These are phyloP conservation scores for Pythium brassicae DNA, from an alignment of 352 stramenopile species.

Conservation along the genomic window DNA sequence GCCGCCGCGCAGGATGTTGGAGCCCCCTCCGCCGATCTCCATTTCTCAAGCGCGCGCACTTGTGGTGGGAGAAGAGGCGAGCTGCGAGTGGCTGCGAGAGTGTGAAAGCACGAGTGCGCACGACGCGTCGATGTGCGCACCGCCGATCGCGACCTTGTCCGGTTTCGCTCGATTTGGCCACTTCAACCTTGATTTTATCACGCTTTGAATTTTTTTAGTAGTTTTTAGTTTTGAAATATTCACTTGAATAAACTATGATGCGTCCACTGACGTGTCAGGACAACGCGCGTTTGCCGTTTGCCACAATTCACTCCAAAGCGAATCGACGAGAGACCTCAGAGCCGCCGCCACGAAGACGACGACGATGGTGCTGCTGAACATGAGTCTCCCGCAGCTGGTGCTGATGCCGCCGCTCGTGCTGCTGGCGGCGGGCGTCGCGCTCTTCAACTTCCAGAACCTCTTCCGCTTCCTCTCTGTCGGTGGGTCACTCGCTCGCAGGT, in stretches of 20 bases:
- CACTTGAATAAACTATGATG: background rate
- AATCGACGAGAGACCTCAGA: background rate
- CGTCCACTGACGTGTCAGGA: background rate
- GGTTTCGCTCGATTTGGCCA: background rate
- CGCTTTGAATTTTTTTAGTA: background rate
- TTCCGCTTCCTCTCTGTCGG: conserved; percentile 62
- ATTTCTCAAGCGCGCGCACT: no score
- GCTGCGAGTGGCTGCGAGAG: background rate
- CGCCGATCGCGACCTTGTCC: background rate
- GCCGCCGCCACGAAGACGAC: background rate
- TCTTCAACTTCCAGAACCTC: conserved; percentile 81
- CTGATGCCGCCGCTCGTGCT: conserved; percentile 71
- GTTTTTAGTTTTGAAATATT: background rate
- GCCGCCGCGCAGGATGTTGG: conserved; percentile 76
- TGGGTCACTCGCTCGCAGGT: conserved; percentile 15
- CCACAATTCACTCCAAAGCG: no score
- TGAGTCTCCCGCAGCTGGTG: conserved; percentile 56
- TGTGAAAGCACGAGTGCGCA: background rate
- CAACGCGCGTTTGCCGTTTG: no score
- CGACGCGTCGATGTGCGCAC: background rate
- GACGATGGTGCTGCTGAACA: conserved; percentile 34
- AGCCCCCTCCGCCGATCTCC: conserved; percentile 54
- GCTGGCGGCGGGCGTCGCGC: conserved; percentile 52
- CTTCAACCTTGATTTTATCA: background rate
- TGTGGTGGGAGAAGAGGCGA: background rate